Evolutionary conservation across 306 rosid species (phyloP).

Genomic region (Fragaria nilgerrensis): DNA sequence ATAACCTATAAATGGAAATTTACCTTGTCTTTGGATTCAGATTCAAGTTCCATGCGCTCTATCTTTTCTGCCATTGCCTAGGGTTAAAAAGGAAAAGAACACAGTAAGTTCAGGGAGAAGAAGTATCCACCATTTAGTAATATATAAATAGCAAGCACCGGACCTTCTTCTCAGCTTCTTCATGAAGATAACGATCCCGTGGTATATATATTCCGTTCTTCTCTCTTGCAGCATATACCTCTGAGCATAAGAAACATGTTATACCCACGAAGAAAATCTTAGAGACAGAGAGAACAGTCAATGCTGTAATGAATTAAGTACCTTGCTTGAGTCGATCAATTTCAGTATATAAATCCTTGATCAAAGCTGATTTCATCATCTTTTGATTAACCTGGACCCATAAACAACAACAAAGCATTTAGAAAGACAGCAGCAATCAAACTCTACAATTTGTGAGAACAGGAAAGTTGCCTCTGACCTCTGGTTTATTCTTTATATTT

Average conservation of each 20-base stretch:
- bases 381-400: constrained; percentile 84
- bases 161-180: constrained; percentile 99
- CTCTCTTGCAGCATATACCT: constrained; percentile 99
- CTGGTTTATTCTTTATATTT: constrained; percentile 98
- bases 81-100: constrained; percentile 14
- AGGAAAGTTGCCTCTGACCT: constrained; percentile 53
- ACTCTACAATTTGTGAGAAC: not conserved
- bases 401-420: constrained; percentile 27
- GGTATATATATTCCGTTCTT: constrained; percentile 99
- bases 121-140: not conserved
- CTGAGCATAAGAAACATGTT: constrained; percentile 34
- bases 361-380: constrained; percentile 99
- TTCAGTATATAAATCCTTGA: constrained; percentile 93
- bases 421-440: constrained; percentile 13
- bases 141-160: constrained; percentile 7
- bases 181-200: constrained; percentile 94
- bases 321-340: constrained; percentile 99
- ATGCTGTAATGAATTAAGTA: constrained; percentile 26
- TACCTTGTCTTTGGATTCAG: constrained; percentile 97
- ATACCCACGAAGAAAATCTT: constrained; percentile 2
- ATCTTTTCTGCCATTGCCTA: constrained; percentile 98
- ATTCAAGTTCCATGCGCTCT: constrained; percentile 92
- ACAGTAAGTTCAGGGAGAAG: constrained; percentile 12
- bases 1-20: constrained; percentile 22
- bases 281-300: constrained; percentile 11